These are phyloP conservation scores for Pleurotus citrinopileatus DNA, from an alignment of 768 basidiomycete species.

Conservation along the genomic window DNA sequence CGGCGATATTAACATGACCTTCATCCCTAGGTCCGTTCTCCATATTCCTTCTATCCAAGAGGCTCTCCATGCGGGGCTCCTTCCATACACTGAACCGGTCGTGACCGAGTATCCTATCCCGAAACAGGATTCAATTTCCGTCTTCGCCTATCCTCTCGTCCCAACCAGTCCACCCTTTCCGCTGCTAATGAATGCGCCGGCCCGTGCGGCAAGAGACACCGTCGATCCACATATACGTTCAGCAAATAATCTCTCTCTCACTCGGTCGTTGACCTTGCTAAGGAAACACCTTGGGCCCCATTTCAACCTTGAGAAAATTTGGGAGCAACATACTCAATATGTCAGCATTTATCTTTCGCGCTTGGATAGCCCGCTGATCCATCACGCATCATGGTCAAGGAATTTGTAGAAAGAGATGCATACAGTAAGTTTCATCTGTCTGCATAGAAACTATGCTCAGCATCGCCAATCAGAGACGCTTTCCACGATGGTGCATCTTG, in stretches of 20 bases:
- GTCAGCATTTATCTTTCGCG: neutral
- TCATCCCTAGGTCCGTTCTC: neutral
- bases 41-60: slow-evolving; percentile 6
- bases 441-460: neutral
- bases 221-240: slow-evolving; percentile 8
- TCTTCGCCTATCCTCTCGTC: slow-evolving; percentile 8
- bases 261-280: slow-evolving; percentile 6
- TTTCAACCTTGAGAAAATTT: slow-evolving; percentile 5
- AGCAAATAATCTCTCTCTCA: slow-evolving; percentile 4
- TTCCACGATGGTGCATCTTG: slow-evolving; percentile 1
- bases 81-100: neutral
- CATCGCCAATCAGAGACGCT: neutral
- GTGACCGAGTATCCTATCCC: neutral
- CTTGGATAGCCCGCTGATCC: neutral
- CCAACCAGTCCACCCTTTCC: neutral
- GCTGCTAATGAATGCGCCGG: slow-evolving; percentile 1
- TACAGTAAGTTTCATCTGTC: slow-evolving; percentile 2
- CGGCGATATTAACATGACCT: neutral
- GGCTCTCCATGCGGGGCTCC: neutral
- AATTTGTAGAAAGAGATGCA: slow-evolving; percentile 10
- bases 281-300: slow-evolving; percentile 3
- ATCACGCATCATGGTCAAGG: neutral
- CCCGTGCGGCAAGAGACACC: neutral
- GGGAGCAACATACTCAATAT: slow-evolving; percentile 9
- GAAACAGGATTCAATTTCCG: neutral